These are phyloP conservation scores for Yamadazyma takamatsuzukensis DNA, from an alignment of 805 yeast species.

Conservation along the genomic window DNA sequence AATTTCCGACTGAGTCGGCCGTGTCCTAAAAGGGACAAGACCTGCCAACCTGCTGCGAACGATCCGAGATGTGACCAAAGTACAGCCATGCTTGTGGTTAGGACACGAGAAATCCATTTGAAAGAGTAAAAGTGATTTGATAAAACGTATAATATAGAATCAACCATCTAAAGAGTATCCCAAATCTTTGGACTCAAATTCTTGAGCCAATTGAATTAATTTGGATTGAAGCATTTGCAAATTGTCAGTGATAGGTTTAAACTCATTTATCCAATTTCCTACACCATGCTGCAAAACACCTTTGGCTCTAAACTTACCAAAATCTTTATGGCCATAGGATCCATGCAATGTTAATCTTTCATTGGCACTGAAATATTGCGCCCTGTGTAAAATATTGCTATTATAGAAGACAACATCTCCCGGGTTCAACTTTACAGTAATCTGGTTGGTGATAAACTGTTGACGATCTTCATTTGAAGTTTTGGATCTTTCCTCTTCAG, in stretches of 20 bases:
- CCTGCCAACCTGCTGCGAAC: too few relatives aligned
- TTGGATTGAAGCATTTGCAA: conserved; percentile 25
- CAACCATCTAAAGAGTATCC: conserved; percentile 40
- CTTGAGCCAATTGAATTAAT: conserved; percentile 24
- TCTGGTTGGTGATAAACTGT: conserved; percentile 36
- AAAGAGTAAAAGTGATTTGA: too few relatives aligned
- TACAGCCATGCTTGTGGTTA: too few relatives aligned
- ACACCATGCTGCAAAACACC: conserved; percentile 56
- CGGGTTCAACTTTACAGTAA: conserved; percentile 40
- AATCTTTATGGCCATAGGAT: conserved; percentile 42
- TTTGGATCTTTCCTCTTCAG: conserved; percentile 40
- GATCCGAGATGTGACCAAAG: too few relatives aligned
- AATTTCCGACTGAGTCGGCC: too few relatives aligned
- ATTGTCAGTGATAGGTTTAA: conserved; percentile 27
- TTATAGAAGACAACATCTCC: conserved; percentile 52
- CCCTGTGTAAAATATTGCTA: conserved; percentile 48
- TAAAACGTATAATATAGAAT: too few relatives aligned
- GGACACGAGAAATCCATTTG: too few relatives aligned
- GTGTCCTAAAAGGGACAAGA: too few relatives aligned
- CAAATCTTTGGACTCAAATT: conserved; percentile 29
- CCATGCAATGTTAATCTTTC: conserved; percentile 48
- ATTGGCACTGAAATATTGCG: conserved; percentile 33
- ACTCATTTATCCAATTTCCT: conserved; percentile 41
- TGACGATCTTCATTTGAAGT: conserved; percentile 30
- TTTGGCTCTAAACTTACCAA: conserved; percentile 42